Evolutionary conservation across 768 basidiomycete genomes (phyloP), one percentile per base, ranked within the genome.

Genomic region (Baorangia bicolor): DNA sequence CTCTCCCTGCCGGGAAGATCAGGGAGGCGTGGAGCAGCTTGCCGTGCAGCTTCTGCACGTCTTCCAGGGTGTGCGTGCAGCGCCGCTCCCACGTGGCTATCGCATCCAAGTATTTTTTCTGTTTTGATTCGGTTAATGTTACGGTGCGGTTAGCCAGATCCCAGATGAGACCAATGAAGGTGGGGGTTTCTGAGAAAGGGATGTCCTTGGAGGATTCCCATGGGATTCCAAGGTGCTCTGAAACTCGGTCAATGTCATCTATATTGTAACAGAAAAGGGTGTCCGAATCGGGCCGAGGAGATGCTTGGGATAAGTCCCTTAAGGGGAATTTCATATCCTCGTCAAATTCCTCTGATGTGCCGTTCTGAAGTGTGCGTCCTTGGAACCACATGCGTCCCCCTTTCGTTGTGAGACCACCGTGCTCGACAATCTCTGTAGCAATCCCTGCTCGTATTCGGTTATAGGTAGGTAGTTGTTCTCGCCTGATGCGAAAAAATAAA

Each of bases 101-200:
- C 2, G 30, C 30, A 6, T 31, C 30, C 0, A 31, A 9, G 30
- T 31, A 31, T 31, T 31, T 31, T 31, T 7, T 2, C 10, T 11
- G 5, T 11, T 31, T 31, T 4, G 6, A 7, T 9, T 31, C 30
- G 10, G 30, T 31, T 31, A 31, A 12, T 8, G 30, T 31, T 8
- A 31, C 10, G 2, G 10, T 31, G 5, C 10, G 30, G 10, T 12
- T 12, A 11, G 7, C 2, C 11, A 31, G 10, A 9, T 31, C 63
- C 77, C 74, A 77, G n/a, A 63, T 28, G 58, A 77, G 74, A 9
- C 77, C 73, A 18, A 61, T 53, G 21, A 58, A 61, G 2, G 44
- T 46, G 1, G 54, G 51, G 3, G 35, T 18, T 0, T 11, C 16
- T 4, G 30, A 28, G 27, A 28, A 28, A 4, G 27, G 27, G 27